phyloP scores from a whole-genome alignment of 1,139 yeast species.

The Hansenula sp. region DNA sequence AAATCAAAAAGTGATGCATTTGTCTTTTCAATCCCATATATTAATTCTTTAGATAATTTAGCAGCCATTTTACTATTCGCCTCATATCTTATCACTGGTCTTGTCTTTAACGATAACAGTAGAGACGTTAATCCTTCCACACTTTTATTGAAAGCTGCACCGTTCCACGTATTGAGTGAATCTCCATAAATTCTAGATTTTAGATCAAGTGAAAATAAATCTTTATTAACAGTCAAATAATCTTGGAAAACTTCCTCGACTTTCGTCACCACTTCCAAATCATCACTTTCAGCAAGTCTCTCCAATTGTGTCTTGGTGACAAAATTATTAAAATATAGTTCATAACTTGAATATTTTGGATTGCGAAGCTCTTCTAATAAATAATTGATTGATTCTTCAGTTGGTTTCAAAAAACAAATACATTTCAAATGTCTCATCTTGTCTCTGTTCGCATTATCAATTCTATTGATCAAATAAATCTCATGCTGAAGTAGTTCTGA shows the following conservation, averaged over 20 bases:
- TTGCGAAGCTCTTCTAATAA: constrained; percentile 61
- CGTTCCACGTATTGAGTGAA: constrained; percentile 36
- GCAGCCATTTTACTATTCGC: constrained; percentile 56
- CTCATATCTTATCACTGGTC: constrained; percentile 78
- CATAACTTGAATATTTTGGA: constrained; percentile 79
- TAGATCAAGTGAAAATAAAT: constrained; percentile 51
- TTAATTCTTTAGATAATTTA: constrained; percentile 68
- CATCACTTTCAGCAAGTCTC: constrained; percentile 85
- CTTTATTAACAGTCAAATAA: constrained; percentile 66
- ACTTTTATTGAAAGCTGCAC: constrained; percentile 41
- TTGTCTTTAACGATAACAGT: constrained; percentile 65
- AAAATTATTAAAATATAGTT: constrained; percentile 71
- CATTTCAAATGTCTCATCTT: constrained; percentile 82
- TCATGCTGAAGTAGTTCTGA: constrained; percentile 78
- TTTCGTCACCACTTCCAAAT: constrained; percentile 68
- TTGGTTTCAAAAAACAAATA: constrained; percentile 74
- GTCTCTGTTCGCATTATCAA: constrained; percentile 62
- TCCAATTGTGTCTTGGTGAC: constrained; percentile 76
- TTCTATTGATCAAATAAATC: constrained; percentile 71
- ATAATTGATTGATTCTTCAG: constrained; percentile 53
- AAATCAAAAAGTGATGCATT: constrained; percentile 64
- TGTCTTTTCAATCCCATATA: constrained; percentile 52
- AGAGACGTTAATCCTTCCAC: constrained; percentile 57
- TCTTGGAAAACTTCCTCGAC: constrained; percentile 86
- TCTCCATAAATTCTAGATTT: constrained; percentile 20